Base-by-base conservation (phyloP, 2,329 filamentous ascomycete genomes). In the Westerdykella sp. region DNA sequence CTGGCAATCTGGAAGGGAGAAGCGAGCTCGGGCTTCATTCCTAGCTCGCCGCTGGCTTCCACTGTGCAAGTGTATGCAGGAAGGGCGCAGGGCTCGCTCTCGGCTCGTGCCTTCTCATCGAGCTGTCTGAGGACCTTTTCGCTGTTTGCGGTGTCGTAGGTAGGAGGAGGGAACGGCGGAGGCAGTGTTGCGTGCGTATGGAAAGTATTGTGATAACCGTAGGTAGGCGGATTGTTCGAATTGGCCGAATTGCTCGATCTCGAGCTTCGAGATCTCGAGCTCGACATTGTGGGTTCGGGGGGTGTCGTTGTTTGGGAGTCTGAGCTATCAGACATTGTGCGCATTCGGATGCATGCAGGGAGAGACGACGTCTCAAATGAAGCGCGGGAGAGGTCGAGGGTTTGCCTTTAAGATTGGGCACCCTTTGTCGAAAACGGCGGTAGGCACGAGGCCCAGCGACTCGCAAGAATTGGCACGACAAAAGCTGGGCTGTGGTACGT, bases 11-110 rank as follows among this genome's bases (percentile, higher is more conserved):
- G 79, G 50, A 79, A 81, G 5, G 81, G 78, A 45, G 81, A 76
- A 47, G 80, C 75, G 43, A 85, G 74, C 63, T 87, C 83, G 68
- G 80, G 77, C 67, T 84, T 85, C 58, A 76, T 75, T 51, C 72
- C 55, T 72, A 69, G 40, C 16, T 61, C 36, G 2, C 62, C 65
- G 31, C 55, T 49, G 7, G 60, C 49, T 21, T 62, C 53, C 34
- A 69, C 58, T 0, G 65, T 57, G 53, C 66, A 69, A 11, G 57
- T 53, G 47, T 69, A 69, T 16, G 54, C 37, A 4, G 65, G 63
- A 16, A 55, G 41, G 4, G 66, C 65, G 23, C 56, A 50, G 6
- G 47, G 39, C 15, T 53, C 51, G 30, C 37, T 43, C 44, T 63
- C 55, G 30, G 44, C 46, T 23, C 42, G 45, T 21, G 57, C 56